phyloP scores from a whole-genome alignment of 148 eudicot species.

The Cornus kousa region DNA sequence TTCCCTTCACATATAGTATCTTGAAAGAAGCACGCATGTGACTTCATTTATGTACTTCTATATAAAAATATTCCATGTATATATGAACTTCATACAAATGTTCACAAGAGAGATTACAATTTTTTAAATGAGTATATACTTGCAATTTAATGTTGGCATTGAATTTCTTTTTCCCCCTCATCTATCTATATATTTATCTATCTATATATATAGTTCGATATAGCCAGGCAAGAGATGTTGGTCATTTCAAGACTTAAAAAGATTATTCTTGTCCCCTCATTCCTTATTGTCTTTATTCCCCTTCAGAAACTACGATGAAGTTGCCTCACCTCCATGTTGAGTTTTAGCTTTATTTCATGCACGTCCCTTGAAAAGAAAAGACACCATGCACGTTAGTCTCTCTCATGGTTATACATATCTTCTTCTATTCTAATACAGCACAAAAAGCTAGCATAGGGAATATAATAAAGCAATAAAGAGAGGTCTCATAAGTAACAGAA shows the following conservation, averaged over 20 bases:
- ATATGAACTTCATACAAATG: not conserved
- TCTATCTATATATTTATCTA: no score
- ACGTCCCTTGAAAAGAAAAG: conserved; percentile 9
- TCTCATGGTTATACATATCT: not conserved
- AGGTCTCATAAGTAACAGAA: not conserved
- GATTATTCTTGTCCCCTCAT: conserved; percentile 25
- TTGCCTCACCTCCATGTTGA: conserved; percentile 10
- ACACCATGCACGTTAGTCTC: conserved; percentile 16
- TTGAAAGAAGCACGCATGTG: no score
- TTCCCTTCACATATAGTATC: no score
- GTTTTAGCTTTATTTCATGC: conserved; percentile 15
- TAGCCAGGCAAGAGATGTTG: not conserved
- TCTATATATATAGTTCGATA: not conserved
- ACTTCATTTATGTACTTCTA: no score
- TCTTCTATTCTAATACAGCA: not conserved
- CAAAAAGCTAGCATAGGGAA: conserved; percentile 11
- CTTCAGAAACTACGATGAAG: conserved; percentile 22
- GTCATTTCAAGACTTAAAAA: conserved; percentile 21
- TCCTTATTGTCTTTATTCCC: conserved; percentile 20
- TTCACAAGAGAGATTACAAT: not conserved
- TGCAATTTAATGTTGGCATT: no score
- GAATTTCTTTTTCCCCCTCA: no score
- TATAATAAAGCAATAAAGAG: conserved; percentile 28
- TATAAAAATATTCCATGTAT: no score
- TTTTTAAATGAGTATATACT: no score